A percentile compares a stretch with the other conserved stretches of the same genome.
Evolutionary conservation across 495 filamentous ascomycete genomes (phyloP).

Genomic region (Penicillium ochrochloron): DNA sequence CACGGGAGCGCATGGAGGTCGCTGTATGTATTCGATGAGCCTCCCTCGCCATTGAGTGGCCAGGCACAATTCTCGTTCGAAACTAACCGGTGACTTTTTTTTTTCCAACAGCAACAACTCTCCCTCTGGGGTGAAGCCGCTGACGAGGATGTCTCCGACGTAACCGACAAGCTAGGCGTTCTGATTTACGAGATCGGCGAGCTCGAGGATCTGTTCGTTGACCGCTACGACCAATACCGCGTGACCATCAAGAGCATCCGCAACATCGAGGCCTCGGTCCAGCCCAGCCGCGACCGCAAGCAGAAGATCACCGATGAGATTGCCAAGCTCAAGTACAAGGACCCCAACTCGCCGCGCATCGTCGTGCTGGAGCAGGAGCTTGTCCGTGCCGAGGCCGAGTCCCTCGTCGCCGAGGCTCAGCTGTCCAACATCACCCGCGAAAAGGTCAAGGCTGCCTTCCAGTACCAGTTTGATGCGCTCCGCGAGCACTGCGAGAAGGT

Average conservation of each 20-base stretch:
- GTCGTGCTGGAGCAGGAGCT: slow-evolving; percentile 98
- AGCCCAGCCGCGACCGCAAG: slow-evolving; percentile 97
- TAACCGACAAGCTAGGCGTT: slow-evolving; percentile 98
- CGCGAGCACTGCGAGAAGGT: slow-evolving; percentile 98
- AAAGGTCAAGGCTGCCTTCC: slow-evolving; percentile 97
- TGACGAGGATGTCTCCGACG: slow-evolving; percentile 97
- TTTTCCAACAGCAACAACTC: slow-evolving; percentile 80
- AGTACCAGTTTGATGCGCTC: slow-evolving; percentile 97
- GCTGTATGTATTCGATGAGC: slow-evolving; percentile 64
- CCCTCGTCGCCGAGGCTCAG: slow-evolving; percentile 95
- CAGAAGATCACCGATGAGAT: slow-evolving; percentile 99
- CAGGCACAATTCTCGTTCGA: neutral
- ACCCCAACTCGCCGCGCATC: slow-evolving; percentile 95
- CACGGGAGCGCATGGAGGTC: slow-evolving; percentile 95
- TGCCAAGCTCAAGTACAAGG: slow-evolving; percentile 98
- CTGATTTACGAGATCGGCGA: slow-evolving; percentile 98
- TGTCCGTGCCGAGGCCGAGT: slow-evolving; percentile 97
- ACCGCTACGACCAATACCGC: slow-evolving; percentile 98
- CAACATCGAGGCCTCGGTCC: slow-evolving; percentile 97
- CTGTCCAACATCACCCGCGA: slow-evolving; percentile 98
- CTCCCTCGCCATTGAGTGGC: neutral
- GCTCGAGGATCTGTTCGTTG: slow-evolving; percentile 96
- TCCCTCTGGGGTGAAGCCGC: slow-evolving; percentile 97
- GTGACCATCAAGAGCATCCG: slow-evolving; percentile 99
- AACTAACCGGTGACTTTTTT: slow-evolving; percentile 16